These are phyloP conservation scores for Talaromyces piceae DNA, from an alignment of 2,329 filamentous ascomycete genomes.

Conservation along the genomic window DNA sequence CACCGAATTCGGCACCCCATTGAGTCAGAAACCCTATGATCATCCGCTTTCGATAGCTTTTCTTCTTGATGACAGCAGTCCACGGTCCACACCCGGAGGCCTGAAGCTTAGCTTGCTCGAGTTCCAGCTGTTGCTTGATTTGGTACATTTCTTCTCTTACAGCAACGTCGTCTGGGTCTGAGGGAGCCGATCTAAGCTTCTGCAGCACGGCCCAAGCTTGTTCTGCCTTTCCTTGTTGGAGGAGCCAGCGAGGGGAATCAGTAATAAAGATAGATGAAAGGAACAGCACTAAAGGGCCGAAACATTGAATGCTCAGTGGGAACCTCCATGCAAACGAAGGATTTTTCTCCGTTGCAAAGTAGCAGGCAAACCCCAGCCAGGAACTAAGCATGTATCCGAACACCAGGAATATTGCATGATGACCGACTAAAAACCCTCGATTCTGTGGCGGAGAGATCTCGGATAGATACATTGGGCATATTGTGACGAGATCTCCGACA, in stretches of 20 bases:
- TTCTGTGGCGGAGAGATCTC: constrained; percentile 35
- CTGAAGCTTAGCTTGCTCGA: constrained; percentile 37
- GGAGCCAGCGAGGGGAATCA: constrained; percentile 44
- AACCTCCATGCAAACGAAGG: constrained; percentile 41
- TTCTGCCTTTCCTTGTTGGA: constrained; percentile 39
- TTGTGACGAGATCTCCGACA: constrained; percentile 37
- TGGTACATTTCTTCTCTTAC: constrained; percentile 44
- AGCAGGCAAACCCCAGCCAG: constrained; percentile 41
- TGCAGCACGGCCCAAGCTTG: constrained; percentile 40
- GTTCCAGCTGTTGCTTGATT: constrained; percentile 39
- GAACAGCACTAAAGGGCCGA: constrained; percentile 35
- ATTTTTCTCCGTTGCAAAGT: constrained; percentile 31
- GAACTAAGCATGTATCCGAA: constrained; percentile 41
- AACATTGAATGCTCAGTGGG: constrained; percentile 35
- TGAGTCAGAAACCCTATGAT: constrained; percentile 46
- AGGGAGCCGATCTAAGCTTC: constrained; percentile 30
- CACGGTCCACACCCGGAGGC: constrained; percentile 35
- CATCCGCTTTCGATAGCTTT: constrained; percentile 46
- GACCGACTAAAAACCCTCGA: constrained; percentile 40
- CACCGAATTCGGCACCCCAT: constrained; percentile 48
- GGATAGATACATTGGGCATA: constrained; percentile 40
- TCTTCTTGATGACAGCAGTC: constrained; percentile 41
- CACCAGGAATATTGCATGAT: constrained; percentile 42
- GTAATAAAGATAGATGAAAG: constrained; percentile 38
- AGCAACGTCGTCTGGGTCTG: constrained; percentile 35